Conservation (phyloP, 345 rosid species). For the Syzygium aqueum region DNA sequence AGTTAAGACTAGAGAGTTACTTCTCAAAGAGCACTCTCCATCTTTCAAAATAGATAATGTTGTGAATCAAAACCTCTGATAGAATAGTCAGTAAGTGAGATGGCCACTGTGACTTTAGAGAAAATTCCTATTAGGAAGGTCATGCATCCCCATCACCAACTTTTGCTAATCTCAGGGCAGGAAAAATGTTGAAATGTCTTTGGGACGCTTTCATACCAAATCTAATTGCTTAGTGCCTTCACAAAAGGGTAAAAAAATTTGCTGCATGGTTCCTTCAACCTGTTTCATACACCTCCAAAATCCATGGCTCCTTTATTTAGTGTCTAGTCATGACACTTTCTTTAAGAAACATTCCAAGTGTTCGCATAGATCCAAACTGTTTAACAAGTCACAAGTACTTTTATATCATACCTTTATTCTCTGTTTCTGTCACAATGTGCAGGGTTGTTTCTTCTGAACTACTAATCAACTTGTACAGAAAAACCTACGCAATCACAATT, state of each 20-base stretch:
- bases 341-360: not conserved
- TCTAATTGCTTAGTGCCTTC: not conserved
- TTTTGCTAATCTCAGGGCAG: not conserved
- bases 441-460: slow-evolving; percentile 32
- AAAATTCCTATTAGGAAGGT: not conserved
- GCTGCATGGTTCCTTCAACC: not conserved
- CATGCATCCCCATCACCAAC: not conserved
- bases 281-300: not conserved
- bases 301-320: not conserved
- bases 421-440: slow-evolving; percentile 50
- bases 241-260: not conserved
- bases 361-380: not conserved
- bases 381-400: not conserved
- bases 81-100: not conserved
- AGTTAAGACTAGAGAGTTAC: not conserved
- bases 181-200: not conserved
- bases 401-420: slow-evolving; percentile 43
- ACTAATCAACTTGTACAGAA: slow-evolving; percentile 38
- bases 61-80: not conserved
- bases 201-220: not conserved
- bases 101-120: not conserved
- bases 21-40: not conserved
- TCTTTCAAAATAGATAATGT: not conserved
- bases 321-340: not conserved
- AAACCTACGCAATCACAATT: slow-evolving; percentile 42